Percentiles rank a stretch among this genome's conserved stretches.
phyloP scores from a whole-genome alignment of 306 rosid species.

The Casuarina cunninghamiana region DNA sequence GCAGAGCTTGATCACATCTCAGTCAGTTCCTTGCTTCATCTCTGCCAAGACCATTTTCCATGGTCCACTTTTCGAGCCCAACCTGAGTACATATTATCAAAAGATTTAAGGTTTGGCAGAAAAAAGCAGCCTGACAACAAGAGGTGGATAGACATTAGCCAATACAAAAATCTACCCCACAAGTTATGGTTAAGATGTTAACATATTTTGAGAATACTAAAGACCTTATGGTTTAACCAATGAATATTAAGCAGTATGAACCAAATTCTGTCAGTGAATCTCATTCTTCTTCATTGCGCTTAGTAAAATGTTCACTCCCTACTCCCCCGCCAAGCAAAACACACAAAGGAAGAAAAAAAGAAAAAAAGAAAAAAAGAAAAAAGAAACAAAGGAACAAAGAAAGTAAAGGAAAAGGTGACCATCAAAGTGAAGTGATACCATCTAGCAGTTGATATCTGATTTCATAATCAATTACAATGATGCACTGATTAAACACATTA shows the following conservation, averaged over 20 bases:
- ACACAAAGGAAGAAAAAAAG: background rate
- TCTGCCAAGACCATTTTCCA: conserved; percentile 69
- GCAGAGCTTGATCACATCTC: conserved; percentile 11
- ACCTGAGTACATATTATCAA: conserved; percentile 39
- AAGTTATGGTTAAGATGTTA: background rate
- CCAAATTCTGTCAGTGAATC: background rate
- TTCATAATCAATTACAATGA: background rate
- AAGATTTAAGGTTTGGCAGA: background rate
- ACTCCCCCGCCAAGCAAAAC: too few species aligned
- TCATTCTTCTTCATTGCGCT: background rate
- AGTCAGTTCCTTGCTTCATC: conserved; percentile 45
- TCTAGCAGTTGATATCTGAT: background rate
- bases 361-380: background rate
- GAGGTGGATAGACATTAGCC: background rate
- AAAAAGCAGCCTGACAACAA: background rate
- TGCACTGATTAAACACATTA: background rate
- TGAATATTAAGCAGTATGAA: background rate
- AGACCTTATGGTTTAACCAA: background rate
- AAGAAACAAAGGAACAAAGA: too few species aligned
- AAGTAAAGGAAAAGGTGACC: background rate
- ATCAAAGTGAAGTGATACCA: background rate
- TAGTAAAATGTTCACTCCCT: background rate
- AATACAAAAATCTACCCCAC: background rate
- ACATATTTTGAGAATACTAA: background rate
- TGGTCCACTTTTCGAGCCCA: conserved; percentile 78